phyloP scores from a whole-genome alignment of 208 protist genomes.

The Leishmania martiniquensis region DNA sequence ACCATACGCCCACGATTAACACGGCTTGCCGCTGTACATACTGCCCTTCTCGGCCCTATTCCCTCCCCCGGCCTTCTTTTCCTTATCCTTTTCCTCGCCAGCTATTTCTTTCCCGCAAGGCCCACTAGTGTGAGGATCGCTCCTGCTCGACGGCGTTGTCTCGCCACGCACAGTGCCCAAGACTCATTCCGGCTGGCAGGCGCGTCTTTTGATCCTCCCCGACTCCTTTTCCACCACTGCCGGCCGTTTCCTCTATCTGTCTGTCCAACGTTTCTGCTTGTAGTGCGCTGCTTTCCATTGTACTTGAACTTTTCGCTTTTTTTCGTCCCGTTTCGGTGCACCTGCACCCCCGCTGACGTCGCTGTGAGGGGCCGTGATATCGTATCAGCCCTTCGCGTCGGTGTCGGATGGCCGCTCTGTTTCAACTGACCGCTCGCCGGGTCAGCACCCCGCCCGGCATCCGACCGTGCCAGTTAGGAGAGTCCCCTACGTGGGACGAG shows the following conservation, averaged over 20 bases:
- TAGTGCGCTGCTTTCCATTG: neutral
- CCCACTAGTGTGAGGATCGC: no score
- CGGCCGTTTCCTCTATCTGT: neutral
- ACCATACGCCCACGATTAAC: neutral
- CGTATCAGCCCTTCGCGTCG: neutral
- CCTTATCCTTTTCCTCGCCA: neutral
- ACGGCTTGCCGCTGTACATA: neutral
- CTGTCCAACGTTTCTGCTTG: neutral
- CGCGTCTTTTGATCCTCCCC: no score
- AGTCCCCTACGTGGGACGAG: slow-evolving; percentile 38
- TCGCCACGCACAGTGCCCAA: no score
- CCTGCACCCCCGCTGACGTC: neutral
- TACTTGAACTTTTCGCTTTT: no score
- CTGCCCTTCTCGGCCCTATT: neutral
- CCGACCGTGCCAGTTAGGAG: slow-evolving; percentile 7
- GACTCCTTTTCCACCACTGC: no score
- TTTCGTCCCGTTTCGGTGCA: no score
- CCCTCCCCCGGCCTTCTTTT: neutral
- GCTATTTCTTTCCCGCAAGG: neutral
- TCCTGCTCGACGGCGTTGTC: no score
- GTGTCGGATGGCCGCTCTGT: slow-evolving; percentile 23
- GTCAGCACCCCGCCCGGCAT: slow-evolving; percentile 21
- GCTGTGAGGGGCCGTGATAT: neutral
- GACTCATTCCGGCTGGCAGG: no score
- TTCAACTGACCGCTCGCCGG: slow-evolving; percentile 32